Evolutionary conservation across 176 grass and related monocot genomes (phyloP).

Genomic region (Hyparrhenia diplandra): DNA sequence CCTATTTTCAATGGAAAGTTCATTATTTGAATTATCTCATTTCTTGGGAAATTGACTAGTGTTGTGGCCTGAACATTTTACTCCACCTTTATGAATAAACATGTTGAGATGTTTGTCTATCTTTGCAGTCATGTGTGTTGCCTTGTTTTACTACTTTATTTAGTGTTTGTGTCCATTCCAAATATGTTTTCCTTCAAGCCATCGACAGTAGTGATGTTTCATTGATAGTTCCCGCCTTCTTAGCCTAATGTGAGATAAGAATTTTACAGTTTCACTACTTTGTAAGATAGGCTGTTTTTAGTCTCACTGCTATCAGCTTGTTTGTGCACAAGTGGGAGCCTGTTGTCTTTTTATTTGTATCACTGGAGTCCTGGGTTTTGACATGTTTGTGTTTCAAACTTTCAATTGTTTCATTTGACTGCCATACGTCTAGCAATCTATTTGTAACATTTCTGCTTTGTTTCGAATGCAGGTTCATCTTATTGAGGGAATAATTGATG

Average conservation of each 20-base stretch:
- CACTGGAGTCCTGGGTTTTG: neutral
- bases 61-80: neutral
- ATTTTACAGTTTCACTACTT: neutral
- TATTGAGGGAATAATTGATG: slow-evolving; percentile 94
- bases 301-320: neutral
- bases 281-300: too few species aligned
- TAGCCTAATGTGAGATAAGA: neutral
- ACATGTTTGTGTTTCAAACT: neutral
- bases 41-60: neutral
- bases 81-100: neutral
- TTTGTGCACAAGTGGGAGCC: neutral
- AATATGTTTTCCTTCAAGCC: neutral
- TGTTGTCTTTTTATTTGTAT: neutral
- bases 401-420: neutral
- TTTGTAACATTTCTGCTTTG: neutral
- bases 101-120: neutral
- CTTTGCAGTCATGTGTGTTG: neutral
- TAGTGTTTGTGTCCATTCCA: neutral
- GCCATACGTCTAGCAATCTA: neutral
- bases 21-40: neutral
- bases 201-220: neutral
- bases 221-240: neutral
- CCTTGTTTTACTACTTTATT: neutral
- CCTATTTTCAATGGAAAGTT: neutral
- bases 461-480: slow-evolving; percentile 75